phyloP scores from a whole-genome alignment of 108 stramenopile species.

The Schizochytrium sp. region DNA sequence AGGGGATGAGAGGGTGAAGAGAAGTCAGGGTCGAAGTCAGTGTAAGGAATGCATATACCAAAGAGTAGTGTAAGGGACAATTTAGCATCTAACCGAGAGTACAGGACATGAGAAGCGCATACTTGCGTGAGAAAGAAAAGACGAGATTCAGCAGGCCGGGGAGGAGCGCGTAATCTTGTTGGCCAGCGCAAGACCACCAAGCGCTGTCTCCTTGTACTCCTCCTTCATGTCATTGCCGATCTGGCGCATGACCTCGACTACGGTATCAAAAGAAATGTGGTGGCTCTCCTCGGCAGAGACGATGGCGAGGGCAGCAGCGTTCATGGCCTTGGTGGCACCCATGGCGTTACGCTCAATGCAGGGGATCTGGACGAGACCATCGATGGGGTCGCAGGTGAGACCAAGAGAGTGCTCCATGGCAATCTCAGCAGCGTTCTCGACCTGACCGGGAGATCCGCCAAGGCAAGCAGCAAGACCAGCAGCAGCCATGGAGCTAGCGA shows the following conservation, averaged over 20 bases:
- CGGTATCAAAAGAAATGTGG: slow-evolving; percentile 50
- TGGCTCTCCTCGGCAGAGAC: slow-evolving; percentile 29
- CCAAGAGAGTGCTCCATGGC: slow-evolving; percentile 57
- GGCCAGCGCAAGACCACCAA: slow-evolving; percentile 55
- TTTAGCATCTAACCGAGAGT: too few relatives aligned
- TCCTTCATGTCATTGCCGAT: slow-evolving; percentile 58
- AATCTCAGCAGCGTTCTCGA: slow-evolving; percentile 57
- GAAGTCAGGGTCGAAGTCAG: too few relatives aligned
- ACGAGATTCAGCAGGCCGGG: slow-evolving; percentile 25
- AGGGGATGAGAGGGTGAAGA: too few relatives aligned
- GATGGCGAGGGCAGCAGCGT: slow-evolving; percentile 42
- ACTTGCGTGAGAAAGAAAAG: too few relatives aligned
- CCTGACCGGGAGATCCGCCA: slow-evolving; percentile 34
- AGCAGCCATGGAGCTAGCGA: slow-evolving; percentile 57
- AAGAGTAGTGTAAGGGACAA: too few relatives aligned
- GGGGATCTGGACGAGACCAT: slow-evolving; percentile 58
- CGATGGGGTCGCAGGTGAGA: slow-evolving; percentile 55
- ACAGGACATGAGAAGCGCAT: too few relatives aligned
- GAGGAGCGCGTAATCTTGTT: slow-evolving; percentile 57
- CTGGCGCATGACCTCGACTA: slow-evolving; percentile 52
- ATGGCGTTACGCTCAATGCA: slow-evolving; percentile 61
- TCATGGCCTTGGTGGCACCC: slow-evolving; percentile 60
- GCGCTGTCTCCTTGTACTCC: slow-evolving; percentile 62
- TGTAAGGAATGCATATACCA: too few relatives aligned
- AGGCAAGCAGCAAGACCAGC: slow-evolving; percentile 58